Conservation (phyloP, 1,139 yeast species). For the Debaryomyces fabryi region DNA sequence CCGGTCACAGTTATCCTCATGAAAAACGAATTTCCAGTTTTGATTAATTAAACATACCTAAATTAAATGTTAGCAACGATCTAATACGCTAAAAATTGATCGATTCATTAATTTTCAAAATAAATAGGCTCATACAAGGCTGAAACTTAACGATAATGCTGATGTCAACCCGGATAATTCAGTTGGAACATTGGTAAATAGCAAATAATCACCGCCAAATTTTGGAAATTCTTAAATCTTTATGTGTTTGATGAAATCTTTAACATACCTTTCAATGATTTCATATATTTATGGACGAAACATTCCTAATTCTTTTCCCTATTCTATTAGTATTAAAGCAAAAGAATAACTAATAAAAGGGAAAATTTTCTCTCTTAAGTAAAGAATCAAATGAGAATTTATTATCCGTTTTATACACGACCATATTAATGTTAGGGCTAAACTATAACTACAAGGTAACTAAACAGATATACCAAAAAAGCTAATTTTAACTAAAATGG, state of each 20-base stretch:
- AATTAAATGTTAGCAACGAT: constrained; percentile 22
- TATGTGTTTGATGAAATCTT: neutral
- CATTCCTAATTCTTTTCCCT: neutral
- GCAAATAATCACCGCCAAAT: constrained; percentile 69
- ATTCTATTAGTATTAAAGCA: constrained; percentile 1
- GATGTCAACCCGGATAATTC: constrained; percentile 74
- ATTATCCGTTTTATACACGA: constrained; percentile 6
- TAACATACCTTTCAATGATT: constrained; percentile 24
- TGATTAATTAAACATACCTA: constrained; percentile 23
- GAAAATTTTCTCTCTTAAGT: constrained; percentile 10
- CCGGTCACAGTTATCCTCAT: constrained; percentile 74
- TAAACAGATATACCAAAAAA: constrained; percentile 44
- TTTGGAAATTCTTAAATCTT: neutral
- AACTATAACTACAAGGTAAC: neutral
- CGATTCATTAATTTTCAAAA: neutral
- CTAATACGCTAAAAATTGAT: neutral
- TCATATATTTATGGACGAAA: constrained; percentile 12
- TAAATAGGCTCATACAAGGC: constrained; percentile 73
- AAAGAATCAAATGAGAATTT: neutral
- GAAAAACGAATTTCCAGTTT: constrained; percentile 4
- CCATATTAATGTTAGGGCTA: constrained; percentile 10
- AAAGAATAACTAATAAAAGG: constrained; percentile 13
- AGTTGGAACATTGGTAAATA: constrained; percentile 80
- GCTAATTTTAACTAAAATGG: constrained; percentile 50
- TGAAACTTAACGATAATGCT: constrained; percentile 80